Base-by-base conservation (phyloP, 345 rosid species). In the Hypericum androsaemum region DNA sequence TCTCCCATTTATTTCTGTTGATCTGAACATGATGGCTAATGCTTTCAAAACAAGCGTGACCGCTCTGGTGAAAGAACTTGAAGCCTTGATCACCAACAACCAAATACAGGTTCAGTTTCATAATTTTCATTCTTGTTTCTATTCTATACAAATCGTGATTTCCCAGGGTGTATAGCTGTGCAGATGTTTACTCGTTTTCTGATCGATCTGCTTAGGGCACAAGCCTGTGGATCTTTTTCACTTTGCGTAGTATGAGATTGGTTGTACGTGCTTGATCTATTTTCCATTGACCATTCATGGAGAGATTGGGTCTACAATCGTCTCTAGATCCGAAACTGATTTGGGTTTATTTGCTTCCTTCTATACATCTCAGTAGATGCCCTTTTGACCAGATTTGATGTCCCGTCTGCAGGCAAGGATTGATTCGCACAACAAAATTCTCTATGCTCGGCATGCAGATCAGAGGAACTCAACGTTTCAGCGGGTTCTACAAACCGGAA, bases 1-100 rank as follows among this genome's bases (percentile, higher is more conserved):
- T n/a, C 86, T 80, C 56, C 97, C 99, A 47, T 94, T 94, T 66
- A 79, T 94, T 60, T 94, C 99, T 59, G 94, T 94, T 64, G 99
- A 94, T 72, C 64, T 94, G 79, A 70, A 62, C 41, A 79, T 82
- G 86, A 94, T 94, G 99, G 97, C 99, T 53, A 83, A 75, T 78
- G 99, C 97, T 59, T 88, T 94, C 71, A 94, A 79, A 78, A 86
- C 97, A 51, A 82, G 75, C 46, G 80, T 94, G 48, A 74, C 84
- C 6, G 92, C 92, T 46, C 67, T 94, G 44, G 86, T 82, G 75
- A 86, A 84, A 63, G 97, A 94, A 67, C 88, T 94, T 1, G 96
- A 86, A 73, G 72, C 81, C 59, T 71, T 94, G 83, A 94, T 94
- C 50, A 80, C 97, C 7, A 87, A 86, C 72, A 79, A 88, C 62